These are phyloP conservation scores for Ogataea ramenticola DNA, from an alignment of 805 yeast genomes.

Conservation along the genomic window DNA sequence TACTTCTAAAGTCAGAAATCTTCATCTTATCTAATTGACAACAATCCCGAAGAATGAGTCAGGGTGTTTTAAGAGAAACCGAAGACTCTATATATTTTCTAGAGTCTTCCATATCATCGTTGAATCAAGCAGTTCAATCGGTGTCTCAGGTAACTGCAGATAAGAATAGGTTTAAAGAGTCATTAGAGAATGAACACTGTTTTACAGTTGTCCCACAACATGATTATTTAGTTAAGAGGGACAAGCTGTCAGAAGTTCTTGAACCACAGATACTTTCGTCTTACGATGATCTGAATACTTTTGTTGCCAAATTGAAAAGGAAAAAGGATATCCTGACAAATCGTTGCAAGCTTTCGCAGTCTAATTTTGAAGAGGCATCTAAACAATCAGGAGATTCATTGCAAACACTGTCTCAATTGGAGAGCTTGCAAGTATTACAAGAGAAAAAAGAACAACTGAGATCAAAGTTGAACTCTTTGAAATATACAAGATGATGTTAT, in stretches of 20 bases:
- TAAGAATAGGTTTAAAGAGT: slow-evolving; percentile 29
- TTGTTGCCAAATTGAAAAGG: slow-evolving; percentile 27
- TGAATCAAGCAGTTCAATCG: neutral
- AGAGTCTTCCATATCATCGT: neutral
- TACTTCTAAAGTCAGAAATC: too few species aligned
- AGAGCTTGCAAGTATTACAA: neutral
- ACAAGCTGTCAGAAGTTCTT: slow-evolving; percentile 27
- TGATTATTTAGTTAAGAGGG: slow-evolving; percentile 35
- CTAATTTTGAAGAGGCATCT: neutral
- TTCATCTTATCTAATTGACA: too few species aligned
- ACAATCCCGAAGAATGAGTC: neutral
- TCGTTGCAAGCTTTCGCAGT: neutral
- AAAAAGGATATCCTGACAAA: slow-evolving; percentile 13
- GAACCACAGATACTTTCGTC: slow-evolving; percentile 35
- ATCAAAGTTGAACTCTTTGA: neutral
- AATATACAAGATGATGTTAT: too few species aligned
- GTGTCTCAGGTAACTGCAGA: slow-evolving; percentile 25
- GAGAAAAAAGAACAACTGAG: slow-evolving; percentile 1
- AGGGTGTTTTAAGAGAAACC: neutral
- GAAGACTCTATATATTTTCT: neutral
- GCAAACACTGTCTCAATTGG: too few species aligned
- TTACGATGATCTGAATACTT: slow-evolving; percentile 24
- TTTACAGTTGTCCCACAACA: slow-evolving; percentile 45
- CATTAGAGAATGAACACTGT: slow-evolving; percentile 37
- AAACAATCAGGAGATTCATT: neutral